A percentile compares a stretch with the other conserved stretches of the same genome.
Evolutionary conservation across 176 grass and related monocot species (phyloP).

Genomic region (Phragmites australis): DNA sequence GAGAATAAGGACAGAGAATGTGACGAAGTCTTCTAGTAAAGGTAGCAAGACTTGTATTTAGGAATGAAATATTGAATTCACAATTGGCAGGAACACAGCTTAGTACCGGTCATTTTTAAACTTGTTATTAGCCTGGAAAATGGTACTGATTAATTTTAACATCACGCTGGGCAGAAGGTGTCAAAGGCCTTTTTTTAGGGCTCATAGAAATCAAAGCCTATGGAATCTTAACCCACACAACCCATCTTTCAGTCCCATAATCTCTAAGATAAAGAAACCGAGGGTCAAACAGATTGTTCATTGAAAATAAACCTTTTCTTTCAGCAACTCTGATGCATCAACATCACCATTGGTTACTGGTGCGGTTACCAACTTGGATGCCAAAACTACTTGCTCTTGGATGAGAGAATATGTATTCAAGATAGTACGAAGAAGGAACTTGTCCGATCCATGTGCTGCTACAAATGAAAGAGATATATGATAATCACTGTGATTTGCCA

Average conservation of each 20-base stretch:
- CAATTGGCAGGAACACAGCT: slow-evolving; percentile 20
- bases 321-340: slow-evolving; percentile 65
- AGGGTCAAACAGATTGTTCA: slow-evolving; percentile 24
- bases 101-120: background rate
- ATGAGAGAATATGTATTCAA: slow-evolving; percentile 69
- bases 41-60: slow-evolving; percentile 9
- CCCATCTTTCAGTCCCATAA: background rate
- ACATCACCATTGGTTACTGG: slow-evolving; percentile 53
- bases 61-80: background rate
- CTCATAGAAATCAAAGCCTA: slow-evolving; percentile 14
- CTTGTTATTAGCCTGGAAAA: slow-evolving; percentile 7
- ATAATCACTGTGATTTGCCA: slow-evolving; percentile 68
- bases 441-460: slow-evolving; percentile 85
- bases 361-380: slow-evolving; percentile 59
- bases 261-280: slow-evolving; percentile 4
- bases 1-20: background rate
- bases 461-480: slow-evolving; percentile 84
- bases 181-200: background rate
- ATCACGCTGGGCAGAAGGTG: background rate
- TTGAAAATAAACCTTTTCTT: slow-evolving; percentile 84
- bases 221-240: background rate
- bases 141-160: background rate
- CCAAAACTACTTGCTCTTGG: slow-evolving; percentile 69
- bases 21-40: background rate
- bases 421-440: slow-evolving; percentile 71